Conservation (phyloP, 2,329 filamentous ascomycete genomes). For the Aspergillus latus region DNA sequence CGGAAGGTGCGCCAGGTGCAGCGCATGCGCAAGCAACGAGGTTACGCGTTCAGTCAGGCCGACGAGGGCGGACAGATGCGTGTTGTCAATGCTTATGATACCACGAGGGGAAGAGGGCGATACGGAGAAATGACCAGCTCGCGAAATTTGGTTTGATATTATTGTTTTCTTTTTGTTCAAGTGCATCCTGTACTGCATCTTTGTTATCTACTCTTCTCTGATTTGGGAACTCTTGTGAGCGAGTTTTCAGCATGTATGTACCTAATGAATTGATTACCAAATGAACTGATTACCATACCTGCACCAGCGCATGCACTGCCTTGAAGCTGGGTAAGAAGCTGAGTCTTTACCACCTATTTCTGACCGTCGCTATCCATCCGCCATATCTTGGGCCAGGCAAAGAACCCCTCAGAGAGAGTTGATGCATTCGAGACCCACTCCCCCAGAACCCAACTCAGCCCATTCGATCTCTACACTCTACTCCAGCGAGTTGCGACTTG, state of each 20-base stretch:
- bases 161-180: background rate
- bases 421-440: background rate
- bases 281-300: background rate
- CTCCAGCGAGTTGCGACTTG: no score
- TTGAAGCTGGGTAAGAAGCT: no score
- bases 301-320: background rate
- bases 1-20: slow-evolving; percentile 97
- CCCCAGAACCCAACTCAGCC: background rate
- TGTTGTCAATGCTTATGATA: slow-evolving; percentile 96
- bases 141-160: slow-evolving; percentile 32
- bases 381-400: background rate
- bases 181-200: slow-evolving; percentile 9
- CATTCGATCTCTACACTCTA: no score
- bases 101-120: slow-evolving; percentile 82
- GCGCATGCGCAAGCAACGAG: slow-evolving; percentile 98
- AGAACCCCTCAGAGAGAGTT: background rate
- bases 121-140: slow-evolving; percentile 92
- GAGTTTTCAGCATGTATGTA: slow-evolving; percentile 1
- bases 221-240: background rate
- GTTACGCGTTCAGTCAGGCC: slow-evolving; percentile 96
- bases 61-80: slow-evolving; percentile 88
- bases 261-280: slow-evolving; percentile 7
- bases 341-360: no score
- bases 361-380: background rate
- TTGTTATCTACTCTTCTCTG: slow-evolving; percentile 5